Evolutionary conservation across 345 rosid genomes (phyloP).

Genomic region (Citropsis articulata): DNA sequence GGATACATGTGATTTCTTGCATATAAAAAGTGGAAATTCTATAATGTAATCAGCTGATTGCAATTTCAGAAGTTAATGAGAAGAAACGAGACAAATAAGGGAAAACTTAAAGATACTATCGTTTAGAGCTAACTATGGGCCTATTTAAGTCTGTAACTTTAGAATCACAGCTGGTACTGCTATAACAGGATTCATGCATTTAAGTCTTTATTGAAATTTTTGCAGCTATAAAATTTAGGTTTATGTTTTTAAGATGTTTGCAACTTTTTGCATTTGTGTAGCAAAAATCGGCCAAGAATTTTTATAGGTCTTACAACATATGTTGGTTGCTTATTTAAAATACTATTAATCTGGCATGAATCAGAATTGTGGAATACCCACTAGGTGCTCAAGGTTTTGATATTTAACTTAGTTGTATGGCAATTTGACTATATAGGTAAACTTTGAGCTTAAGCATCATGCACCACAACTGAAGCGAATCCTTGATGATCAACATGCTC

Average conservation of each 20-base stretch:
- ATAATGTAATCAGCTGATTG: not conserved
- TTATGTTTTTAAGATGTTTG: constrained; percentile 3
- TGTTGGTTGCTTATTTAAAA: not conserved
- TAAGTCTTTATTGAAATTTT: not conserved
- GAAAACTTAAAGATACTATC: not conserved
- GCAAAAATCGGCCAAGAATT: not conserved
- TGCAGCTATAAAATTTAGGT: not conserved
- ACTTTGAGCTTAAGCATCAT: constrained; percentile 85
- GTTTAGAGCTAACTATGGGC: not conserved
- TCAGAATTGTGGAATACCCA: not conserved
- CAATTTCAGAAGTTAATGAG: not conserved
- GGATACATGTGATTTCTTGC: not conserved
- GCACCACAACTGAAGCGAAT: constrained; percentile 80
- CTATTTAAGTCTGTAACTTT: not conserved
- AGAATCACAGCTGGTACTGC: not conserved
- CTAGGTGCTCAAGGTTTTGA: not conserved
- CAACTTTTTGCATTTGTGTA: not conserved
- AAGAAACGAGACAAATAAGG: not conserved
- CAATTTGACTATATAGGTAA: constrained; percentile 44
- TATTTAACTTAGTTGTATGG: constrained; percentile 2
- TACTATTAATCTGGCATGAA: not conserved
- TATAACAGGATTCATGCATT: not conserved
- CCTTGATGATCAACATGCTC: constrained; percentile 66
- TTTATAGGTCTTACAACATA: not conserved
- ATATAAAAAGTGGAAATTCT: not conserved